A percentile compares a stretch with the other conserved stretches of the same genome.
Evolutionary conservation across 2,329 filamentous ascomycete genomes (phyloP).

Genomic region (Sporothrix protearum): DNA sequence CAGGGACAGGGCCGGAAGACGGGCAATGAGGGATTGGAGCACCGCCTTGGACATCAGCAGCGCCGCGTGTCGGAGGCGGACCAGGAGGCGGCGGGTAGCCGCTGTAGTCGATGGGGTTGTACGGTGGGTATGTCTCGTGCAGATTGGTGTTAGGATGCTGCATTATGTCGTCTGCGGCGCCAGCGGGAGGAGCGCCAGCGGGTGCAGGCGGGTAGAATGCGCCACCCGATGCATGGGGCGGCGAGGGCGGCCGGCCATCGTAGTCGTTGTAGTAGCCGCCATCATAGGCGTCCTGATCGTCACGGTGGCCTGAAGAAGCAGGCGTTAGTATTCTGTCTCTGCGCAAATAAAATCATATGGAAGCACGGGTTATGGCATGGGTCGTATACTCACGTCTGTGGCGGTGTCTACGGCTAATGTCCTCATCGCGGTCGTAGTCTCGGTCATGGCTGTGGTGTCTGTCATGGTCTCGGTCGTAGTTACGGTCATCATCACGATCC

Average conservation of each 20-base stretch:
- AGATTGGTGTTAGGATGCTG: conserved; percentile 39
- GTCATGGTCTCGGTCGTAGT: neutral
- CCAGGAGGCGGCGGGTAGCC: conserved; percentile 42
- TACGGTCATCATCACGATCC: conserved; percentile 24
- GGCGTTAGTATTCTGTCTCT: neutral
- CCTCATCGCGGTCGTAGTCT: conserved; percentile 33
- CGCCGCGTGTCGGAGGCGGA: conserved; percentile 31
- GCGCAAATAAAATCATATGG: too few relatives aligned
- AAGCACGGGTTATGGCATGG: too few relatives aligned
- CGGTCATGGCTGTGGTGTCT: conserved; percentile 33
- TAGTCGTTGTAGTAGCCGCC: conserved; percentile 38
- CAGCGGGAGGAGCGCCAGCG: conserved; percentile 19
- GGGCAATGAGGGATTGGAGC: conserved; percentile 26
- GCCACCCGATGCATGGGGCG: conserved; percentile 51
- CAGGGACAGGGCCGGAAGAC: neutral
- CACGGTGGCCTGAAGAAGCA: neutral
- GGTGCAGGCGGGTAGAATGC: conserved; percentile 44
- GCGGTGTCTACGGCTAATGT: neutral
- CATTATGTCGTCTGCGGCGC: conserved; percentile 33
- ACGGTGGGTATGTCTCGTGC: conserved; percentile 39
- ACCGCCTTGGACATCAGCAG: conserved; percentile 27
- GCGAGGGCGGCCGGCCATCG: conserved; percentile 40
- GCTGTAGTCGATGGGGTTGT: conserved; percentile 44
- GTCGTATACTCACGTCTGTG: conserved; percentile 6
- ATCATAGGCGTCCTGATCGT: conserved; percentile 30